Percentiles rank a stretch among this genome's conserved stretches.
Conservation (phyloP, 306 rosid species). For the Prinsepia uniflora region DNA sequence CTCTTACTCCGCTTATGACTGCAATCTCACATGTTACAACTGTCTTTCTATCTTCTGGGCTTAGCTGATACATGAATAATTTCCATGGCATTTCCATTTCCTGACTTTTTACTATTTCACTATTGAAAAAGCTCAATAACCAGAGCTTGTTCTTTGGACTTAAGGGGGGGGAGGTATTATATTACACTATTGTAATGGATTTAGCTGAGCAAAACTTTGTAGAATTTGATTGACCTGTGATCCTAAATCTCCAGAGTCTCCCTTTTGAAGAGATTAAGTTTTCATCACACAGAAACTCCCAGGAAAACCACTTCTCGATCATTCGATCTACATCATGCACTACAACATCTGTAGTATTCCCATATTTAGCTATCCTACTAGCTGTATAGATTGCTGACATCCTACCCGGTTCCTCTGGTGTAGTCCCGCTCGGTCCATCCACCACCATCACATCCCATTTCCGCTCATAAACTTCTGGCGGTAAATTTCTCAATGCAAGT, state of each 20-base stretch:
- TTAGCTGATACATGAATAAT: not conserved
- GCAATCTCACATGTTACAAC: not conserved
- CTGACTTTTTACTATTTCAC: not conserved
- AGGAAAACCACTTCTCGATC: conserved; percentile 90
- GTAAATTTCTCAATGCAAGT: conserved; percentile 67
- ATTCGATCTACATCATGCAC: conserved; percentile 75
- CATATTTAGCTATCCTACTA: conserved; percentile 65
- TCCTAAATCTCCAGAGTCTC: conserved; percentile 76
- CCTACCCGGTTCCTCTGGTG: conserved; percentile 71
- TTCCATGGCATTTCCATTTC: not conserved
- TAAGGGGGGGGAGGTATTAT: conserved; percentile 4
- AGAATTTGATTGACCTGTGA: conserved; percentile 44
- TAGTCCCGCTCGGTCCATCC: conserved; percentile 73
- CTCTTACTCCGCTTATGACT: not conserved
- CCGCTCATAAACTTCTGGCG: conserved; percentile 56
- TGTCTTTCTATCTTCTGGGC: not conserved
- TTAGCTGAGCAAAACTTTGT: conserved; percentile 55
- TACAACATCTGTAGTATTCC: conserved; percentile 52
- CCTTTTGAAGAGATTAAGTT: conserved; percentile 76
- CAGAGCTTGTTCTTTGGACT: conserved; percentile 1
- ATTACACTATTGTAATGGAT: conserved; percentile 24
- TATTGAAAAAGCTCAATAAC: conserved; percentile 6
- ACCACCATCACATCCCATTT: conserved; percentile 76
- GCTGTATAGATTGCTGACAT: conserved; percentile 77
- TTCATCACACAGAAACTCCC: conserved; percentile 89